Conservation (phyloP, 169 alveolate species). For the Plasmodium coatneyi region DNA sequence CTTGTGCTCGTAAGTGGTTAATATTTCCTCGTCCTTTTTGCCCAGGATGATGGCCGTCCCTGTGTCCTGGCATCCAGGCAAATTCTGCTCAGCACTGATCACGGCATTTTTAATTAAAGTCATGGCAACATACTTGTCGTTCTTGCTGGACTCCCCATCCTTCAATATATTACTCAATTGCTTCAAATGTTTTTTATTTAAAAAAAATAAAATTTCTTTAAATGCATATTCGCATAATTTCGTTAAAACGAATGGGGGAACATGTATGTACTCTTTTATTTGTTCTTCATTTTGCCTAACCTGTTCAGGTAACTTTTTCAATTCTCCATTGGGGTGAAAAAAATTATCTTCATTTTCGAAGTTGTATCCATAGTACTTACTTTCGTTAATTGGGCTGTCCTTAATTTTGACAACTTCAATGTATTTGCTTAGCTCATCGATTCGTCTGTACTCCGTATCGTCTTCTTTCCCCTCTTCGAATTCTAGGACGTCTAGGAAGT, state of each 20-base stretch:
- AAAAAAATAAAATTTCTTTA: conserved; percentile 81
- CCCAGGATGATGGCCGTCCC: conserved; percentile 91
- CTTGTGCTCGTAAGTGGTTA: conserved; percentile 80
- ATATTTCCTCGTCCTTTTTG: conserved; percentile 82
- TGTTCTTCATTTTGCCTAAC: conserved; percentile 6
- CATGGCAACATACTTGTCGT: conserved; percentile 89
- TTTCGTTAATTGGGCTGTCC: not conserved
- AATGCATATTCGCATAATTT: conserved; percentile 81
- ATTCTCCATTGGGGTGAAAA: conserved; percentile 48
- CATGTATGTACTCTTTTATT: conserved; percentile 44
- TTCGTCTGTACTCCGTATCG: conserved; percentile 32
- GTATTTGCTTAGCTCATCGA: conserved; percentile 66
- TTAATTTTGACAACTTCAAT: conserved; percentile 35
- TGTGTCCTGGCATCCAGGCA: conserved; percentile 93
- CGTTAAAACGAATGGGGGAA: conserved; percentile 79
- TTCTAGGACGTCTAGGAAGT: conserved; percentile 22
- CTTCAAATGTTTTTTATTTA: conserved; percentile 81
- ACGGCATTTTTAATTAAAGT: conserved; percentile 87
- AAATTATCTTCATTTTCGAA: conserved; percentile 25
- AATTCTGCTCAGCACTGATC: conserved; percentile 82
- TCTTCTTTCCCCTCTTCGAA: conserved; percentile 40
- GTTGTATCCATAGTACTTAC: conserved; percentile 45
- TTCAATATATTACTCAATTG: conserved; percentile 81
- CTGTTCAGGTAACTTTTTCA: conserved; percentile 16
- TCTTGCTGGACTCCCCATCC: conserved; percentile 85